Evolutionary conservation across 2,329 filamentous ascomycete genomes (phyloP).

Genomic region (Erysiphe pulchra): DNA sequence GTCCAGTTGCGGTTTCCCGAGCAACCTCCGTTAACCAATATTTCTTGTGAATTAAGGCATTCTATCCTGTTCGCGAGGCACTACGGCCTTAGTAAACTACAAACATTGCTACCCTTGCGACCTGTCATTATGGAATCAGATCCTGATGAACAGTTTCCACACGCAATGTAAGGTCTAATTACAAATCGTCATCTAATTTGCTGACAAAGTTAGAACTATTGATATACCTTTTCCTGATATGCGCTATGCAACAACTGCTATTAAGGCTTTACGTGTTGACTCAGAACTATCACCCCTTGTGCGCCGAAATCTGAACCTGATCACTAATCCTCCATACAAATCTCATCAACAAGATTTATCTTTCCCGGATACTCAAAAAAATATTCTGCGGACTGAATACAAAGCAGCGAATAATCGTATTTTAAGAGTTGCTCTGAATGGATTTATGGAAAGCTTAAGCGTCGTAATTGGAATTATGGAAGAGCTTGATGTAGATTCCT

Average conservation of each 20-base stretch:
- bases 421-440: slow-evolving; percentile 86
- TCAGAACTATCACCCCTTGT: slow-evolving; percentile 72
- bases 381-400: slow-evolving; percentile 49
- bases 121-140: slow-evolving; percentile 4
- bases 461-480: slow-evolving; percentile 77
- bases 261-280: slow-evolving; percentile 59
- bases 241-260: slow-evolving; percentile 52
- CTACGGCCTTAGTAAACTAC: not conserved
- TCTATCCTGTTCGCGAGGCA: no score
- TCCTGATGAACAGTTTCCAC: slow-evolving; percentile 28
- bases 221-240: slow-evolving; percentile 46
- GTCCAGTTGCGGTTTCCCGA: not conserved
- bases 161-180: slow-evolving; percentile 27
- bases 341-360: slow-evolving; percentile 1
- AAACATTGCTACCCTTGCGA: not conserved
- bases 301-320: slow-evolving; percentile 34
- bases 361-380: slow-evolving; percentile 12
- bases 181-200: not conserved
- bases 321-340: slow-evolving; percentile 7
- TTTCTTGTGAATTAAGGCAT: not conserved
- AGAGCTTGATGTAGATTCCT: slow-evolving; percentile 51
- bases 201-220: slow-evolving; percentile 6
- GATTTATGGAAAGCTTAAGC: slow-evolving; percentile 74
- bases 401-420: slow-evolving; percentile 82
- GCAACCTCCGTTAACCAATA: not conserved